Conservation (phyloP, 2,329 filamentous ascomycete genomes). For the Claviceps monticola region DNA sequence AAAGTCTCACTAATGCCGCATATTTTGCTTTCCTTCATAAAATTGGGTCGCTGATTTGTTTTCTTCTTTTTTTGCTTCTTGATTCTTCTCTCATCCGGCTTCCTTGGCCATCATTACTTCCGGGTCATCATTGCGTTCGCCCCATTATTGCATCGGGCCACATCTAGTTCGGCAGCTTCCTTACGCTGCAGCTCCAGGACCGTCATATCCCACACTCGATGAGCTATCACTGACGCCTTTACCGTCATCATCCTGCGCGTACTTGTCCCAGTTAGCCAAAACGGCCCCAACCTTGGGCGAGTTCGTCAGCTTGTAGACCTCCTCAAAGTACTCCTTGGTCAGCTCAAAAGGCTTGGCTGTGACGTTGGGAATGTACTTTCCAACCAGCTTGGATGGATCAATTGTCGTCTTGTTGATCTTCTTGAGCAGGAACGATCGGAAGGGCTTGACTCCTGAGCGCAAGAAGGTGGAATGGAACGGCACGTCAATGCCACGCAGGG, state of each 20-base stretch:
- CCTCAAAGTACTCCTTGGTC: constrained; percentile 98
- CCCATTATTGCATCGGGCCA: background rate
- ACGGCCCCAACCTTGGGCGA: constrained; percentile 63
- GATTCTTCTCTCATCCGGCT: background rate
- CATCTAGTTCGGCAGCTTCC: constrained; percentile 7
- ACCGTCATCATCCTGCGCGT: constrained; percentile 36
- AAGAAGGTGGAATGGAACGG: constrained; percentile 99
- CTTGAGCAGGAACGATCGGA: constrained; percentile 96
- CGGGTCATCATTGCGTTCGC: background rate
- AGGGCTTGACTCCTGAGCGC: constrained; percentile 95
- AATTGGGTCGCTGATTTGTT: background rate
- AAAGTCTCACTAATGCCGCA: background rate
- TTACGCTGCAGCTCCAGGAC: constrained; percentile 28
- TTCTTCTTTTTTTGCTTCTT: background rate
- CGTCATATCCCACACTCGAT: constrained; percentile 26
- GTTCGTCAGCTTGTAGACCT: constrained; percentile 91
- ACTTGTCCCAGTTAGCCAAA: constrained; percentile 76
- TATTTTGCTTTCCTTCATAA: background rate
- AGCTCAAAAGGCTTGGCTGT: constrained; percentile 91
- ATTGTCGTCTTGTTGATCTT: constrained; percentile 99
- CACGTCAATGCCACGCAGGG: constrained; percentile 92
- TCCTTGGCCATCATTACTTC: background rate
- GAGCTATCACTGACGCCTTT: constrained; percentile 25
- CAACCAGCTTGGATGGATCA: constrained; percentile 88
- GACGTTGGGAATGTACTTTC: constrained; percentile 98